These are phyloP conservation scores for Epichloe scottii DNA, from an alignment of 2,329 filamentous ascomycete species.

Conservation along the genomic window DNA sequence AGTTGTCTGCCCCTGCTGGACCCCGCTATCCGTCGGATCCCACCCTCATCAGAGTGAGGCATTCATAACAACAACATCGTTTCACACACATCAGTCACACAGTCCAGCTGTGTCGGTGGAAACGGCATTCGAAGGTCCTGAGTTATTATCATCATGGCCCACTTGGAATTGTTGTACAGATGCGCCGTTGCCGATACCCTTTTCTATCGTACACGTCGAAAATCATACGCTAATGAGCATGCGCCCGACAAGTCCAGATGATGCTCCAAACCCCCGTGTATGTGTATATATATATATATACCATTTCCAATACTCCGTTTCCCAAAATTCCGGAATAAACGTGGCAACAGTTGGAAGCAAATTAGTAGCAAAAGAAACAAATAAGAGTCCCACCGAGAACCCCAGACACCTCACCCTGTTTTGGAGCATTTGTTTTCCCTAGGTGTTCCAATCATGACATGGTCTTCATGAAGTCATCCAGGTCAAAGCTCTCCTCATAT, in stretches of 20 bases:
- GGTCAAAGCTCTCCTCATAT: conserved; percentile 95
- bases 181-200: not conserved
- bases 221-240: conserved; percentile 1
- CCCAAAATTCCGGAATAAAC: not conserved
- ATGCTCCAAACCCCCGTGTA: not conserved
- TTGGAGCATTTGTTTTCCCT: not conserved
- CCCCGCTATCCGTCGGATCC: not conserved
- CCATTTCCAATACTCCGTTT: conserved; percentile 1
- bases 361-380: not conserved
- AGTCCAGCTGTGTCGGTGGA: not conserved
- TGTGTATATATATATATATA: not conserved
- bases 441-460: conserved; percentile 50
- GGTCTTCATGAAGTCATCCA: conserved; percentile 88
- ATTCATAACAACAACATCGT: too few relatives aligned
- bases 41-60: too few relatives aligned
- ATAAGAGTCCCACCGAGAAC: not conserved
- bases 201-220: conserved; percentile 2
- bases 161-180: conserved; percentile 2
- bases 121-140: not conserved
- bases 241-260: not conserved
- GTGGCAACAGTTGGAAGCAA: not conserved
- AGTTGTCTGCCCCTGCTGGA: not conserved
- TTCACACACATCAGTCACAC: not conserved
- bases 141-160: not conserved
- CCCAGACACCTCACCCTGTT: not conserved